Conservation (phyloP, 257 asterid species). For the Petunia axillaris region DNA sequence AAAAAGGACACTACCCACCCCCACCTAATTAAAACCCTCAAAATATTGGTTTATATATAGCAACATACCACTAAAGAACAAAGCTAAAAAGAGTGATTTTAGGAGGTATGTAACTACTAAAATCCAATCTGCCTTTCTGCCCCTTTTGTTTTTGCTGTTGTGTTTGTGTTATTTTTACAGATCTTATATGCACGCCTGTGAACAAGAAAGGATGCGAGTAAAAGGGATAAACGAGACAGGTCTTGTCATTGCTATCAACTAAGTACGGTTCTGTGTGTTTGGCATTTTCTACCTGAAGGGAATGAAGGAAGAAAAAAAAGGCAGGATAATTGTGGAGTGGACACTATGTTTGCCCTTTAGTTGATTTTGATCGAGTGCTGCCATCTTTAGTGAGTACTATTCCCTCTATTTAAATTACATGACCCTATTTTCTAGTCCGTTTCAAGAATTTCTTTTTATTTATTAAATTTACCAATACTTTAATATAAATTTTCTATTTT, state of each 20-base stretch:
- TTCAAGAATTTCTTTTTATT: too few relatives aligned
- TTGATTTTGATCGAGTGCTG: too few relatives aligned
- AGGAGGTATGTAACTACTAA: constrained; percentile 37
- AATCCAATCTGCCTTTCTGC: constrained; percentile 39
- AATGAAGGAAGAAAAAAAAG: neutral
- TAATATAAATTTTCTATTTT: too few relatives aligned
- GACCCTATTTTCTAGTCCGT: too few relatives aligned
- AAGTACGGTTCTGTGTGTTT: constrained; percentile 37
- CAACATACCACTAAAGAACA: constrained; percentile 33
- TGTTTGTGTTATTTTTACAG: constrained; percentile 13
- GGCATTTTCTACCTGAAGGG: constrained; percentile 23
- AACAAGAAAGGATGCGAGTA: constrained; percentile 26
- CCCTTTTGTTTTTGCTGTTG: constrained; percentile 23
- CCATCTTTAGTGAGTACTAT: too few relatives aligned
- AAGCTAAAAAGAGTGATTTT: constrained; percentile 35
- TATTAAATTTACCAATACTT: too few relatives aligned
- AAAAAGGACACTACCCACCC: constrained; percentile 38
- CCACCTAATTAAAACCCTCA: neutral
- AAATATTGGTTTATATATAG: constrained; percentile 19
- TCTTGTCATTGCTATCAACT: constrained; percentile 50
- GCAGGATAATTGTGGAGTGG: constrained; percentile 14
- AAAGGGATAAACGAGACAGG: constrained; percentile 26
- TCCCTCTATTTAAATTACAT: too few relatives aligned
- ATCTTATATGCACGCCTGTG: constrained; percentile 44
- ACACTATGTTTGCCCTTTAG: neutral